These are phyloP conservation scores for Irineochytrium annulatum DNA, from an alignment of 192 early-diverging fungal species.

Conservation along the genomic window DNA sequence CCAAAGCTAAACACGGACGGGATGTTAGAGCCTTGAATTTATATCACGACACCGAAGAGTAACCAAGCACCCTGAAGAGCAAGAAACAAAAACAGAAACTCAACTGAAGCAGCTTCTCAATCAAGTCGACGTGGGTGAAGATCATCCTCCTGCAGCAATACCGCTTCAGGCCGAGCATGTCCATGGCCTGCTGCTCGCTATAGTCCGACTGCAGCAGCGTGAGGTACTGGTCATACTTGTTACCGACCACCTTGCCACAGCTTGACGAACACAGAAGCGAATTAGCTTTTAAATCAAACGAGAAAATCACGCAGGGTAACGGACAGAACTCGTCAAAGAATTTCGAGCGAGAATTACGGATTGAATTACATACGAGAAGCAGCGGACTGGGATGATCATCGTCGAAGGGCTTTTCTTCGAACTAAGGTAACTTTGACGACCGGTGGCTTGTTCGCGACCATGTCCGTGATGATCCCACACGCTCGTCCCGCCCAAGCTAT, in stretches of 20 bases:
- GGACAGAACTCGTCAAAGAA: too few relatives aligned
- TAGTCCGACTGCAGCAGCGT: conserved; percentile 59
- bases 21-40: too few relatives aligned
- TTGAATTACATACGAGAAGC: conserved; percentile 70
- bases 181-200: conserved; percentile 64
- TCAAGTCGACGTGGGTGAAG: conserved; percentile 95
- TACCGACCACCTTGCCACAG: conserved; percentile 96
- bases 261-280: conserved; percentile 8
- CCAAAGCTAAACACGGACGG: too few relatives aligned
- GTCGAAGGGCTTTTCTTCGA: conserved; percentile 20
- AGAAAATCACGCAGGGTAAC: too few relatives aligned
- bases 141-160: conserved; percentile 99
- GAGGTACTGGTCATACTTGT: conserved; percentile 95
- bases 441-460: too few relatives aligned
- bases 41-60: too few relatives aligned
- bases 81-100: background rate
- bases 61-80: too few relatives aligned
- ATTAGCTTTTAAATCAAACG: background rate
- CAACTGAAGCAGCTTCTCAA: conserved; percentile 94
- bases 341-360: too few relatives aligned
- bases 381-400: conserved; percentile 99
- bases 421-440: conserved; percentile 35
- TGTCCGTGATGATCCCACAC: too few relatives aligned
- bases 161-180: conserved; percentile 54
- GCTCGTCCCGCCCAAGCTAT: too few relatives aligned